Evolutionary conservation across 345 rosid genomes (phyloP), one percentile per base, ranked within the genome.

Genomic region (Acer yangbiense): DNA sequence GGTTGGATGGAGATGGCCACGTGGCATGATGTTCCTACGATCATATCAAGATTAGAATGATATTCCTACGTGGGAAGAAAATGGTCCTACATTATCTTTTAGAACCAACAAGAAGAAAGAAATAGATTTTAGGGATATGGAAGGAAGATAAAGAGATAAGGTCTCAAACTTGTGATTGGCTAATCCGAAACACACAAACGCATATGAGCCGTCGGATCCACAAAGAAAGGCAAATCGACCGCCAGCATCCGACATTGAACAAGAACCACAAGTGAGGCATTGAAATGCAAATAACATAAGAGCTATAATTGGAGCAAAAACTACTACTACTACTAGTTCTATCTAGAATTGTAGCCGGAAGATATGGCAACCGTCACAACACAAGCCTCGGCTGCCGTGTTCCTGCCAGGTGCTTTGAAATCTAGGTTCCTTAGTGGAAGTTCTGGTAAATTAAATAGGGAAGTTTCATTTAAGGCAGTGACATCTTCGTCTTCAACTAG

Each of bases 361-460:
- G 27, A 46, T 50, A 95, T 95, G 97, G 97, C 97, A 41, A 89
- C 97, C 52, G 90, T 89, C 77, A 86, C 95, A 20, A 91, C 94
- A 63, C 98, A 95, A 86, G 98, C 98, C 75, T 90, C 95, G 9
- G 95, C 95, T 12, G 82, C 97, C 39, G 88, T 89, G 48, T 93
- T 93, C 97, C 83, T 93, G 85, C 98, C 89, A 44, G 82, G 87
- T 60, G 58, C 84, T 1, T 86, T 83, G 0, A 90, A 78, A 76
- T 84, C 98, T 43, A 87, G 92, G 80, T 93, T 93, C 84, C 90
- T 93, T 27, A 79, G 81, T 7, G 93, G 98, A 43, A 83, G 91
- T 74, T 82, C 94, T 0, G 77, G 85, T 62, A 89, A 80, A 76
- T 72, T 92, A 61, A 82, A 79, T 83, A 85, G 88, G 29, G 88